Base-by-base conservation (phyloP, 1,139 yeast genomes). In the Geotrichum phurueaensis region DNA sequence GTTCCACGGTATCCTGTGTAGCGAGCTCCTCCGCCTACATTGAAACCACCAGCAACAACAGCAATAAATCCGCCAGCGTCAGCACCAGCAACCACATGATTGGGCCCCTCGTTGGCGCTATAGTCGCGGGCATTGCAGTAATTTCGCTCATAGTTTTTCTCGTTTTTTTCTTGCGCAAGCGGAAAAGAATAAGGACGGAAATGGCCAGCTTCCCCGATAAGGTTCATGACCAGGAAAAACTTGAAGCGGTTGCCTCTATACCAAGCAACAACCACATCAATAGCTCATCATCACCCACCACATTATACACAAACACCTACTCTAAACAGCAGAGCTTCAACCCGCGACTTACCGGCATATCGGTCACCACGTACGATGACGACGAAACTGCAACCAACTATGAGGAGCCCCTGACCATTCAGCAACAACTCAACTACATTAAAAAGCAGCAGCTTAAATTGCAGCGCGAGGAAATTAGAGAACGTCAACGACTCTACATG, bases 91-190 rank as follows among this genome's bases (percentile, higher is more conserved):
- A 39, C n/a, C 39, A 27, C 51, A 18, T 39, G 45, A 39, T 62
- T 7, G 64, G 64, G 39, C 64, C 64, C 23, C 50, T 62, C 2
- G 36, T 62, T 13, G 64, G 64, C 22, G 64, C 59, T 13, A 53
- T 60, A 1, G 53, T 55, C 18, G 64, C 58, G 2, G 64, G 62
- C 29, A 25, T 58, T 3, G 53, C 51, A 9, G 31, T 58, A 2
- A 47, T 49, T 6, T 49, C 51, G 3, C 27, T 52, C 43, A 6
- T 27, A 1, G 56, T 56, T 6, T 51, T 54, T 45, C 27, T 53
- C 15, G 27, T 56, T 45, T 59, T 56, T 22, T 56, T 52, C 48
- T 53, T 59, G 48, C 53, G 56, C 45, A 56, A 51, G 22, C 53
- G 57, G 13, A 10, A n/a, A 18, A 36, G 18, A n/a, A 3, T 39